phyloP scores from a whole-genome alignment of 768 basidiomycete species.

The Termitomyces sp. region DNA sequence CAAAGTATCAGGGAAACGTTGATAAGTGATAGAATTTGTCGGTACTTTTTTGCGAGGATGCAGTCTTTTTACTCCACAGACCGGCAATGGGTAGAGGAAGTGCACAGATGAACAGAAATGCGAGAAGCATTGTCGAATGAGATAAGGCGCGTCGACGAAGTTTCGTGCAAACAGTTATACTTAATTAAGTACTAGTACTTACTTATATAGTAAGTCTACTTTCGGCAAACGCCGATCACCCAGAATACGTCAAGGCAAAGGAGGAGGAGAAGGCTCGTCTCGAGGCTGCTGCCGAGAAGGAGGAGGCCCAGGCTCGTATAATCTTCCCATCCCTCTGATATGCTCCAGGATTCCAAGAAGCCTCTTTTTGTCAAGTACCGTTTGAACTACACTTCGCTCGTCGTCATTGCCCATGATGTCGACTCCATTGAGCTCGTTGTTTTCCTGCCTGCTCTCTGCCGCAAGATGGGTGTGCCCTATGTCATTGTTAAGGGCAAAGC shows the following conservation, averaged over 20 bases:
- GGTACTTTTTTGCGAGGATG: not conserved
- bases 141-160: not conserved
- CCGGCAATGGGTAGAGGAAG: not conserved
- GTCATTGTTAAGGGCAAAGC: slow-evolving; percentile 98
- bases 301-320: slow-evolving; percentile 40
- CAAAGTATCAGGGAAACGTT: not conserved
- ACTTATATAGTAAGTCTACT: too few relatives aligned
- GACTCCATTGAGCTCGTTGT: slow-evolving; percentile 99
- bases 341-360: slow-evolving; percentile 77
- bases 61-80: not conserved
- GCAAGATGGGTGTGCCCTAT: slow-evolving; percentile 99
- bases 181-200: not conserved
- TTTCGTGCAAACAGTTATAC: not conserved
- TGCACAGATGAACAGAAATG: not conserved
- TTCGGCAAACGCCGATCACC: too few relatives aligned
- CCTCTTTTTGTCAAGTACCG: slow-evolving; percentile 95
- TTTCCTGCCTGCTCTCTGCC: slow-evolving; percentile 96
- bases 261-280: slow-evolving; percentile 97
- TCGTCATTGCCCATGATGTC: slow-evolving; percentile 95
- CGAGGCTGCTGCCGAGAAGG: slow-evolving; percentile 68
- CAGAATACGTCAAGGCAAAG: too few relatives aligned
- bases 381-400: slow-evolving; percentile 92
- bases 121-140: not conserved
- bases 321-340: not conserved
- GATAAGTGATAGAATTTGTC: not conserved